Conservation (phyloP, 768 basidiomycete genomes). For the Crucibulum laeve region DNA sequence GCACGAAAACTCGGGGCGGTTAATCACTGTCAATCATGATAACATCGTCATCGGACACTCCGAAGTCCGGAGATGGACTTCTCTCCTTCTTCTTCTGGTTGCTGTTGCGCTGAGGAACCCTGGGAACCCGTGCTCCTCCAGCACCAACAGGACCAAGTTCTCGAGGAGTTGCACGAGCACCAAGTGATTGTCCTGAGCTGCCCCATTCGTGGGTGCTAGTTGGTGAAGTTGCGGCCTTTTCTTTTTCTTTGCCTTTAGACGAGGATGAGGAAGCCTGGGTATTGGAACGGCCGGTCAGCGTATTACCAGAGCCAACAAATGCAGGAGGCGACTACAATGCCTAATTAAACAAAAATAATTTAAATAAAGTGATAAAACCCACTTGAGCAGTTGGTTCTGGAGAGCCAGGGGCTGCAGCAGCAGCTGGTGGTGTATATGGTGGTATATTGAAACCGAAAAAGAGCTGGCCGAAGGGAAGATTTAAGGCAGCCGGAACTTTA, state of each 20-base stretch:
- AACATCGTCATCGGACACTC: constrained; percentile 79
- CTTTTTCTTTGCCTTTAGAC: constrained; percentile 51
- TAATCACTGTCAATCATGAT: constrained; percentile 85
- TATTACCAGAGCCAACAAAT: constrained; percentile 67
- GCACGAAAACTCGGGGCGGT: constrained; percentile 6
- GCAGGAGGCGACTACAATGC: constrained; percentile 32
- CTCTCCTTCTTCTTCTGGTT: constrained; percentile 38
- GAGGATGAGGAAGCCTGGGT: constrained; percentile 24
- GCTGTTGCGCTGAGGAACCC: constrained; percentile 32
- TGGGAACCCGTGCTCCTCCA: constrained; percentile 51
- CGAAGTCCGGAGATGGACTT: constrained; percentile 78
- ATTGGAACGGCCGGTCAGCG: constrained; percentile 51
- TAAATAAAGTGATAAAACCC: constrained; percentile 3
- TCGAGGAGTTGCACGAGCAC: constrained; percentile 28
- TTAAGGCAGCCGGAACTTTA: constrained; percentile 86
- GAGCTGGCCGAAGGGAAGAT: constrained; percentile 87
- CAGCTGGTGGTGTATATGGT: constrained; percentile 53
- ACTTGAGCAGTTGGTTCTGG: constrained; percentile 27
- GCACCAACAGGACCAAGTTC: constrained; percentile 44
- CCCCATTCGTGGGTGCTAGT: constrained; percentile 34
- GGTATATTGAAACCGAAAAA: constrained; percentile 94
- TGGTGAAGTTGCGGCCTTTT: constrained; percentile 26
- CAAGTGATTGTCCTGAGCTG: constrained; percentile 48
- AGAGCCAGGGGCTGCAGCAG: constrained; percentile 24
- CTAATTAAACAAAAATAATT: constrained; percentile 4